Percentiles rank a stretch among this genome's conserved stretches.
Evolutionary conservation across 139 green algal genomes (phyloP).

Genomic region (Asterochloris erici): DNA sequence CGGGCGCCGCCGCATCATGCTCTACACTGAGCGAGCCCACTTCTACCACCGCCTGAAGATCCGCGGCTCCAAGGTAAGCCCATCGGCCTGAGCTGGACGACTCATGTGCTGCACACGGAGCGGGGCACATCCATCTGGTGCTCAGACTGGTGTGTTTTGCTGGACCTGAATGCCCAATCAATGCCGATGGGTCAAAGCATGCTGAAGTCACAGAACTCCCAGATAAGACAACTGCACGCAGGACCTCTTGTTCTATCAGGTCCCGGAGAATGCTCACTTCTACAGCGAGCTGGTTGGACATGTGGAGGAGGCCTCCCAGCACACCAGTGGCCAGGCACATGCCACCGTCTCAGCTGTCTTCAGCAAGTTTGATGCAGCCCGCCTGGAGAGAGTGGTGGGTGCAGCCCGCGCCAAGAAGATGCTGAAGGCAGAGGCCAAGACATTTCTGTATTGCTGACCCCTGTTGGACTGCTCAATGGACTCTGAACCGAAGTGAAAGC

Average conservation of each 20-base stretch:
- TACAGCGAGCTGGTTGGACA: slow-evolving; percentile 83
- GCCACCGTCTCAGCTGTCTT: slow-evolving; percentile 60
- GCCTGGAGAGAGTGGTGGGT: slow-evolving; percentile 77
- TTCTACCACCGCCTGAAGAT: slow-evolving; percentile 88
- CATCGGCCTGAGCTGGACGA: not conserved
- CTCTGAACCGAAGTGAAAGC: too few species aligned
- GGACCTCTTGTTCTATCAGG: slow-evolving; percentile 83
- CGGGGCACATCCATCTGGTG: too few species aligned
- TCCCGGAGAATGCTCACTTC: slow-evolving; percentile 76
- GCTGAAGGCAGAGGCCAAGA: slow-evolving; percentile 48
- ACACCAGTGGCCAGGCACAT: slow-evolving; percentile 5
- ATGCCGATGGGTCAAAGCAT: not conserved
- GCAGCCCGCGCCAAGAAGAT: slow-evolving; percentile 54
- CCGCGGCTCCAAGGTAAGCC: slow-evolving; percentile 64
- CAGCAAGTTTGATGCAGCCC: slow-evolving; percentile 55
- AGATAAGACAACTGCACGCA: slow-evolving; percentile 7
- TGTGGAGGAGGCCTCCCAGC: slow-evolving; percentile 28
- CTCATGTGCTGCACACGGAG: not conserved
- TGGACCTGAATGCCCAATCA: not conserved
- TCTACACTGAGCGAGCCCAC: slow-evolving; percentile 94
- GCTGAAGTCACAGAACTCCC: not conserved
- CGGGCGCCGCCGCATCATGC: slow-evolving; percentile 63
- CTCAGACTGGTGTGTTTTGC: not conserved
- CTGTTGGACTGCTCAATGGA: not conserved
- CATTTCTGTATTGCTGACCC: slow-evolving; percentile 72